phyloP scores from a whole-genome alignment of 768 basidiomycete species.

The Agrocybe praecox region DNA sequence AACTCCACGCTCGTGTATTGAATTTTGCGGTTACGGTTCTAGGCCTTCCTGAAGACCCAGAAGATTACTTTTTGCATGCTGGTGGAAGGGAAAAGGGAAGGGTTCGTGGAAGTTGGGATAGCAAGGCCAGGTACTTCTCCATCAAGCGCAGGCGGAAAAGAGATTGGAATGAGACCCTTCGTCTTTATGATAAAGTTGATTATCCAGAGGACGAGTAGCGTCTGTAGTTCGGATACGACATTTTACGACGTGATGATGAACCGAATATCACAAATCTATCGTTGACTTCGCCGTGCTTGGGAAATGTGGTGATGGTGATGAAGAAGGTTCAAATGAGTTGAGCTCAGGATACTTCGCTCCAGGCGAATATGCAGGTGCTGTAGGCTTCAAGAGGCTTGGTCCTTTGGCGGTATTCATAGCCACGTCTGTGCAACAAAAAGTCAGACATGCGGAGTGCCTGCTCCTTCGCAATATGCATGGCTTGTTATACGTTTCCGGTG shows the following conservation, averaged over 20 bases:
- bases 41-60: slow-evolving; percentile 70
- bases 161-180: slow-evolving; percentile 88
- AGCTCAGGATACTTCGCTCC: too few species aligned
- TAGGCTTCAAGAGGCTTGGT: too few species aligned
- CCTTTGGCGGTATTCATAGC: too few species aligned
- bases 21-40: slow-evolving; percentile 58
- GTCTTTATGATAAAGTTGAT: slow-evolving; percentile 81
- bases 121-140: slow-evolving; percentile 76
- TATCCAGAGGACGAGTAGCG: slow-evolving; percentile 47
- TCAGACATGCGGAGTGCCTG: neutral
- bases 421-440: too few species aligned
- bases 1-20: slow-evolving; percentile 68
- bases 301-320: too few species aligned
- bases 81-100: slow-evolving; percentile 76
- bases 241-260: too few species aligned
- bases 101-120: slow-evolving; percentile 69
- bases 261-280: too few species aligned
- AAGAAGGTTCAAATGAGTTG: too few species aligned
- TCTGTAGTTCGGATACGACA: neutral
- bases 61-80: slow-evolving; percentile 56
- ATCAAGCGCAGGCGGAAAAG: slow-evolving; percentile 76
- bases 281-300: too few species aligned
- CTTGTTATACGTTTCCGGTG: neutral
- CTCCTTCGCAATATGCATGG: neutral
- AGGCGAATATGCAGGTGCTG: too few species aligned